Evolutionary conservation across 305 asterid genomes (phyloP).

Genomic region (Fraxinus baroniana): DNA sequence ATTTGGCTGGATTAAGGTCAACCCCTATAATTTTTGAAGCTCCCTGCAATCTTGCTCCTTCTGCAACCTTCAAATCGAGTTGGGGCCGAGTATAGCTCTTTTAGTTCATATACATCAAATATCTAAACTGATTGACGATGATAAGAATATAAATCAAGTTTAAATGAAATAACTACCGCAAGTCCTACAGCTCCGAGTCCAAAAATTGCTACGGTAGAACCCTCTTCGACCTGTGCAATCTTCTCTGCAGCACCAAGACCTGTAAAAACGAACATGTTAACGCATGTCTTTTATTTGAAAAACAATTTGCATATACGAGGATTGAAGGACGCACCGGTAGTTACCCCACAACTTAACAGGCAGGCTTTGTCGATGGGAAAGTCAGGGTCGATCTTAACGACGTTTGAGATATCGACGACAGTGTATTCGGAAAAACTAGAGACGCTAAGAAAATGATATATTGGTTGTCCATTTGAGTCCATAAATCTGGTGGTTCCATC

Average conservation of each 20-base stretch:
- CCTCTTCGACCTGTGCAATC: slow-evolving; percentile 40
- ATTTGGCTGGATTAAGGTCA: slow-evolving; percentile 35
- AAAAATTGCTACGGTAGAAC: slow-evolving; percentile 39
- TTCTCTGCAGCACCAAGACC: slow-evolving; percentile 45
- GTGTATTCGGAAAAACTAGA: slow-evolving; percentile 45
- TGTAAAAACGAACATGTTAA: background rate
- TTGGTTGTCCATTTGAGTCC: slow-evolving; percentile 24
- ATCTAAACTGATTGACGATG: background rate
- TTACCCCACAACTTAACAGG: slow-evolving; percentile 42
- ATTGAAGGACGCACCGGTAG: slow-evolving; percentile 27
- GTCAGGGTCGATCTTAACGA: slow-evolving; percentile 32
- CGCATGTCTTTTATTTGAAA: background rate
- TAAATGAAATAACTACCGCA: slow-evolving; percentile 27
- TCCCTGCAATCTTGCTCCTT: slow-evolving; percentile 42
- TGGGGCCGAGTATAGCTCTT: background rate
- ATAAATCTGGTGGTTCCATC: slow-evolving; percentile 39
- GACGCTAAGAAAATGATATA: slow-evolving; percentile 33
- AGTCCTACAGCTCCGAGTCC: slow-evolving; percentile 47
- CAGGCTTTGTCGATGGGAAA: slow-evolving; percentile 40
- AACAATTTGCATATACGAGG: background rate
- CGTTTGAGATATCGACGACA: slow-evolving; percentile 41
- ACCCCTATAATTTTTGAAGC: slow-evolving; percentile 45
- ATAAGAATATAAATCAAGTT: background rate
- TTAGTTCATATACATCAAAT: background rate
- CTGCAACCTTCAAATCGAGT: slow-evolving; percentile 31